Conservation (phyloP, 1,284 basidiomycete genomes). For the Marasmius fiardii region DNA sequence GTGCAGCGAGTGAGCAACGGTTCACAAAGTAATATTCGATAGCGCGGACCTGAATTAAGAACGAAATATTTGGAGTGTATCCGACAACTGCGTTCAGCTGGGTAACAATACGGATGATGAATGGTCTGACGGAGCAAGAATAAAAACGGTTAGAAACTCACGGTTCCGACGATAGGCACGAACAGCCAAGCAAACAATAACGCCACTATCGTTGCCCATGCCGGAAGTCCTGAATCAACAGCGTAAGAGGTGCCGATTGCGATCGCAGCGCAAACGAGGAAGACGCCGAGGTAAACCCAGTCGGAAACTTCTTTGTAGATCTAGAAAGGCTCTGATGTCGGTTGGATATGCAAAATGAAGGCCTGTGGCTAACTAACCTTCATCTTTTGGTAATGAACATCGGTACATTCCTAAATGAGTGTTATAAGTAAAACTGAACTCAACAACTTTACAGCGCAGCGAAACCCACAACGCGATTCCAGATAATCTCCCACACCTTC, state of each 20-base stretch:
- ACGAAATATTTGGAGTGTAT: slow-evolving; percentile 20
- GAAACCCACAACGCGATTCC: slow-evolving; percentile 16
- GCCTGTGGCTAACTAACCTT: slow-evolving; percentile 14
- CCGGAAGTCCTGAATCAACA: slow-evolving; percentile 41
- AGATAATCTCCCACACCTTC: slow-evolving; percentile 27
- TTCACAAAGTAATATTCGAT: not conserved
- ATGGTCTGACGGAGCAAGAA: not conserved
- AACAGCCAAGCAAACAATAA: slow-evolving; percentile 39
- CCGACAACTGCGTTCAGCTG: slow-evolving; percentile 18
- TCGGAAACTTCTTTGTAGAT: slow-evolving; percentile 43
- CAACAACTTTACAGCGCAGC: slow-evolving; percentile 22
- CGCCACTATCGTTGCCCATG: slow-evolving; percentile 40
- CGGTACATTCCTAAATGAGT: slow-evolving; percentile 22
- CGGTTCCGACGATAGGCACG: slow-evolving; percentile 38
- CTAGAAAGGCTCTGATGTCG: slow-evolving; percentile 12
- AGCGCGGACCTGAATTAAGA: slow-evolving; percentile 15
- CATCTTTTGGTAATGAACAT: slow-evolving; percentile 40
- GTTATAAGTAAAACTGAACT: not conserved
- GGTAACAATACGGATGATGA: not conserved
- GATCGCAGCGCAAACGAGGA: slow-evolving; percentile 30
- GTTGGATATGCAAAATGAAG: not conserved
- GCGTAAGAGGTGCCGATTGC: slow-evolving; percentile 38
- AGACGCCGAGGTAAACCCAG: slow-evolving; percentile 41
- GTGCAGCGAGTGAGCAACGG: not conserved
- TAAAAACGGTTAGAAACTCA: slow-evolving; percentile 17